phyloP scores from a whole-genome alignment of 352 stramenopile species.

The Phytopythium litorale region DNA sequence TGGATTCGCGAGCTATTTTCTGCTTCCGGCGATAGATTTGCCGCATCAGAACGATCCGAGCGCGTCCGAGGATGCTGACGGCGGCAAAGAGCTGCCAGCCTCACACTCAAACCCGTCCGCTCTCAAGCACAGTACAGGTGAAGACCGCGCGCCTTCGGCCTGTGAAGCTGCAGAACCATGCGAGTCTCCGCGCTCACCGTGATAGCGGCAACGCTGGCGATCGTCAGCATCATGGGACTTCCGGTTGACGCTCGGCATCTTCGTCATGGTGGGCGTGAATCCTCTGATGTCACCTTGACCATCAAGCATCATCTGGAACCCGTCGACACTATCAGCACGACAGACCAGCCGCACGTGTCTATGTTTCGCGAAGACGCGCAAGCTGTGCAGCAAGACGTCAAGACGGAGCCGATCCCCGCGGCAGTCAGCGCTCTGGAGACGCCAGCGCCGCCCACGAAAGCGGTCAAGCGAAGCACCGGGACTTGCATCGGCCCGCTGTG shows the following conservation, averaged over 20 bases:
- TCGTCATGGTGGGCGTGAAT: neutral
- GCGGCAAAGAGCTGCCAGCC: neutral
- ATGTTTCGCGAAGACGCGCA: neutral
- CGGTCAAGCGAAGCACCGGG: neutral
- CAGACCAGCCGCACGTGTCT: neutral
- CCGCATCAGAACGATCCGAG: neutral
- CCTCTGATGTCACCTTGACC: neutral
- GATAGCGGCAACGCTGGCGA: neutral
- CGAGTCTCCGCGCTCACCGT: neutral
- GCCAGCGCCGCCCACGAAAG: neutral
- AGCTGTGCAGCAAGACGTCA: neutral
- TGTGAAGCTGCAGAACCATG: neutral
- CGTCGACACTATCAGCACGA: neutral
- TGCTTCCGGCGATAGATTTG: neutral
- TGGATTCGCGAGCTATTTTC: constrained; percentile 2
- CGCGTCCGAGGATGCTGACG: neutral
- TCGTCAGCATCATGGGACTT: neutral
- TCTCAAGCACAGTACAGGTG: neutral
- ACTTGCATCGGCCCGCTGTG: constrained; percentile 33
- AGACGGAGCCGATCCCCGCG: neutral
- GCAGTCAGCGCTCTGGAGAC: neutral
- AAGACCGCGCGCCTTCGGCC: neutral
- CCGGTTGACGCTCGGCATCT: neutral
- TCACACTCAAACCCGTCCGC: neutral
- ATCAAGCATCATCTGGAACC: neutral